These are phyloP conservation scores for Globisporangium parvum DNA, from an alignment of 352 stramenopile genomes.

Conservation along the genomic window DNA sequence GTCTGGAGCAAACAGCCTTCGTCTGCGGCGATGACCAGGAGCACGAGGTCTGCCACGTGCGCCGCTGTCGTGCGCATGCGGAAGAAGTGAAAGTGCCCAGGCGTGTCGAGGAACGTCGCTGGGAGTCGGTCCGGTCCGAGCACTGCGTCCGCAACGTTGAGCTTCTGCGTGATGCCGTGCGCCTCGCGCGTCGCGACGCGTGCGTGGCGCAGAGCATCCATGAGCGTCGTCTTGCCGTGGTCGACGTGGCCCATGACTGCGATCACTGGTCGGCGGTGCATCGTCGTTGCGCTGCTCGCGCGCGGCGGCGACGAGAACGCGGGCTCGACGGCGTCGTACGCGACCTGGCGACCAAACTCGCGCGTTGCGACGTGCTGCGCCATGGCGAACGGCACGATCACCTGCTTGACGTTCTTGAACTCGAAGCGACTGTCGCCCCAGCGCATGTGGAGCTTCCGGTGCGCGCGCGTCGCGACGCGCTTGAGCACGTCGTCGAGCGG, in stretches of 20 bases:
- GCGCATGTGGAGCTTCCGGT: conserved; percentile 55
- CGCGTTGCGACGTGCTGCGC: conserved; percentile 42
- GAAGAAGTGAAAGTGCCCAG: conserved; percentile 99
- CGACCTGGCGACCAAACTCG: conserved; percentile 29
- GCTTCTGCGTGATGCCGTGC: conserved; percentile 98
- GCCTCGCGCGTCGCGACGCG: conserved; percentile 92
- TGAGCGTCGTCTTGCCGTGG: conserved; percentile 99
- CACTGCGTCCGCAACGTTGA: conserved; percentile 94
- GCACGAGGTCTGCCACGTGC: conserved; percentile 96
- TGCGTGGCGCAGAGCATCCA: conserved; percentile 91
- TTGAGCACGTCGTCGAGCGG: conserved; percentile 73
- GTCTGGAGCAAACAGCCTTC: conserved; percentile 99
- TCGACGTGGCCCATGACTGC: conserved; percentile 99
- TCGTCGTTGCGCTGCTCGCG: background rate
- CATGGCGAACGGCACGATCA: conserved; percentile 62
- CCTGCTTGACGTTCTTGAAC: conserved; percentile 75
- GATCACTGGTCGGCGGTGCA: conserved; percentile 91
- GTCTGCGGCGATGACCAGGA: conserved; percentile 97
- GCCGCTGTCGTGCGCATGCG: conserved; percentile 96
- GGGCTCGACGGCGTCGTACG: conserved; percentile 64
- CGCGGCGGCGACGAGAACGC: conserved; percentile 23
- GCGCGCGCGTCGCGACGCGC: conserved; percentile 37
- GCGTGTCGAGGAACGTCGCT: conserved; percentile 98
- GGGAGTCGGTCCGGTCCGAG: conserved; percentile 53
- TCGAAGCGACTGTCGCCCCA: conserved; percentile 40